phyloP scores from a whole-genome alignment of 139 green algal species.

The Trebouxia sp. region DNA sequence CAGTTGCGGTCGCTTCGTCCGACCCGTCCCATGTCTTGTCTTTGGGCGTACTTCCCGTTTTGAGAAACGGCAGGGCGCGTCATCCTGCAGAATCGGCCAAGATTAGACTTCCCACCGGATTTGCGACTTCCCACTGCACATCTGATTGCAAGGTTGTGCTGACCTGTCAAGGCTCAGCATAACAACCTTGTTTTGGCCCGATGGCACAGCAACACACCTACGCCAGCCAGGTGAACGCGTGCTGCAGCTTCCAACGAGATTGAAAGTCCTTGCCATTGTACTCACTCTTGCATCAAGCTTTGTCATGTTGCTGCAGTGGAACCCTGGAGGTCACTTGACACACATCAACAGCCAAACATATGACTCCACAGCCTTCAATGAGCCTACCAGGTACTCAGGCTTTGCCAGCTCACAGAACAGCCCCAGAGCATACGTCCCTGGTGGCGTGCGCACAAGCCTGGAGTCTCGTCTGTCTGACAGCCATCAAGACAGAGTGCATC shows the following conservation, averaged over 20 bases:
- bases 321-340: not conserved
- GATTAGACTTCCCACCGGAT: too few species aligned
- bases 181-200: too few species aligned
- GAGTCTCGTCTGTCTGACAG: constrained; percentile 3
- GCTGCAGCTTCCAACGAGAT: not conserved
- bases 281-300: not conserved
- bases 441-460: constrained; percentile 1
- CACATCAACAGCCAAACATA: not conserved
- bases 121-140: too few species aligned
- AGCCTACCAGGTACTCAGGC: not conserved
- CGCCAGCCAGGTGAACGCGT: not conserved
- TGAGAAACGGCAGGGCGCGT: too few species aligned
- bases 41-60: too few species aligned
- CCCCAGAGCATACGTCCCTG: not conserved
- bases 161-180: too few species aligned
- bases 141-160: too few species aligned
- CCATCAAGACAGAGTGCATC: constrained; percentile 17
- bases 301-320: constrained; percentile 8
- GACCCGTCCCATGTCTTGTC: too few species aligned
- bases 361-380: not conserved
- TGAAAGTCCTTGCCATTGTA: not conserved
- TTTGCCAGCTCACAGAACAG: constrained; percentile 10
- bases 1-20: too few species aligned
- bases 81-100: too few species aligned
- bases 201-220: not conserved